phyloP scores from a whole-genome alignment of 768 basidiomycete species.

The Termitomyces sp. region DNA sequence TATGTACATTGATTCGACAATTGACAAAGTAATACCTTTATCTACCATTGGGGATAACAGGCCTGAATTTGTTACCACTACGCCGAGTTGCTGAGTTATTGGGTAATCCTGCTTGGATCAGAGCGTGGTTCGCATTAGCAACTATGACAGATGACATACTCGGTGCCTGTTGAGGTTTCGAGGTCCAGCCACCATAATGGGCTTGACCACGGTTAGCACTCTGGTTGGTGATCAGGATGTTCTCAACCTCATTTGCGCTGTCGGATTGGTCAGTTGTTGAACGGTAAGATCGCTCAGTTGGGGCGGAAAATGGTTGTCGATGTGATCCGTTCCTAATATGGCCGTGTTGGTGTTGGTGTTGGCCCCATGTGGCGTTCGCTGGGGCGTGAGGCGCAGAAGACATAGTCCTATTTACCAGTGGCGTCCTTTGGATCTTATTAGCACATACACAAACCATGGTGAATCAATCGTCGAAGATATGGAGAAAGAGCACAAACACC shows the following conservation, averaged over 20 bases:
- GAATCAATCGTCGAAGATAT: not conserved
- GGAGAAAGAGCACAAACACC: constrained; percentile 36
- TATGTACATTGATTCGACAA: constrained; percentile 4
- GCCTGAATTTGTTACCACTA: constrained; percentile 14
- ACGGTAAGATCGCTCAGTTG: constrained; percentile 35
- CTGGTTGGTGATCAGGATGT: constrained; percentile 37
- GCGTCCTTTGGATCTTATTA: constrained; percentile 63
- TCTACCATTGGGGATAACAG: constrained; percentile 8
- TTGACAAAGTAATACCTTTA: constrained; percentile 4
- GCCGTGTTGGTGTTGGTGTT: constrained; percentile 24
- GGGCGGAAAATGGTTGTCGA: constrained; percentile 42
- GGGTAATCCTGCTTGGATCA: constrained; percentile 1
- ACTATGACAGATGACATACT: not conserved
- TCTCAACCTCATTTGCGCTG: constrained; percentile 71
- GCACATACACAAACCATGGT: not conserved
- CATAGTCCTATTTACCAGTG: constrained; percentile 47
- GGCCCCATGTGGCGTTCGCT: constrained; percentile 22
- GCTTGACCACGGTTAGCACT: constrained; percentile 14
- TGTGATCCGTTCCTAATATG: constrained; percentile 31
- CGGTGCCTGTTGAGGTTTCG: constrained; percentile 17
- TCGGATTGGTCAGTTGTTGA: constrained; percentile 55
- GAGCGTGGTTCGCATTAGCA: not conserved
- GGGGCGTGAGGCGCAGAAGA: constrained; percentile 20
- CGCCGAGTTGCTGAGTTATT: constrained; percentile 9
- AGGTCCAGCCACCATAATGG: constrained; percentile 31